Evolutionary conservation across 139 green algal species (phyloP).

Genomic region (Trebouxia sp.): DNA sequence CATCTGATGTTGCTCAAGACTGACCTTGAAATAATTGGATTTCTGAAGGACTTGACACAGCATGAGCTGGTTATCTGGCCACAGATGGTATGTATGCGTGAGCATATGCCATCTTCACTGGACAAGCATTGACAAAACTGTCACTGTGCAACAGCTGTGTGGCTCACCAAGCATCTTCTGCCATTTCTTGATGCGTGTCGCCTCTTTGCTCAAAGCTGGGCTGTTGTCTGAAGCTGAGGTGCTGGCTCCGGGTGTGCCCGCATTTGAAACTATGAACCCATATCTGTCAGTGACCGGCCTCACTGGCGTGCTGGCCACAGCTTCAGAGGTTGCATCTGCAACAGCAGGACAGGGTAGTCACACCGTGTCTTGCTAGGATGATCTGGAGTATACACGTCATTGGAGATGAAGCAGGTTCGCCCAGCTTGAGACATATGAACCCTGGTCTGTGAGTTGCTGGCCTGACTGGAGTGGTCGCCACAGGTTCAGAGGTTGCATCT

Average conservation of each 20-base stretch:
- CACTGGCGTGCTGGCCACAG: background rate
- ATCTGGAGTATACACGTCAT: no score
- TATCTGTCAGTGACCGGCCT: background rate
- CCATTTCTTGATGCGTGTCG: constrained; percentile 54
- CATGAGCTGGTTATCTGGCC: no score
- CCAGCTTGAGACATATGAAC: background rate
- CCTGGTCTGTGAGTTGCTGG: background rate
- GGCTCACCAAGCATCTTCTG: constrained; percentile 56
- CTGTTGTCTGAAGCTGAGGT: constrained; percentile 11
- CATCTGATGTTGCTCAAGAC: no score
- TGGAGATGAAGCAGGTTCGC: no score
- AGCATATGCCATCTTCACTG: no score
- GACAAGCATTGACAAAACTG: no score
- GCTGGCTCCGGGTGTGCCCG: background rate
- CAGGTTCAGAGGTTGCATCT: background rate
- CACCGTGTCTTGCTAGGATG: no score
- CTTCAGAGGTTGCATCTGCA: constrained; percentile 15
- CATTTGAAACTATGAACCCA: constrained; percentile 1
- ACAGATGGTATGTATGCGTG: no score
- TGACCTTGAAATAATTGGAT: no score
- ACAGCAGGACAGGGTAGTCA: no score
- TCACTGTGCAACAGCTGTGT: no score
- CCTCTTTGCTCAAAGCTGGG: constrained; percentile 24
- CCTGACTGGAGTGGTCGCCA: background rate
- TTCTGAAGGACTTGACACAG: no score